Base-by-base conservation (phyloP, 1,284 basidiomycete species). In the Puccinia polysora region DNA sequence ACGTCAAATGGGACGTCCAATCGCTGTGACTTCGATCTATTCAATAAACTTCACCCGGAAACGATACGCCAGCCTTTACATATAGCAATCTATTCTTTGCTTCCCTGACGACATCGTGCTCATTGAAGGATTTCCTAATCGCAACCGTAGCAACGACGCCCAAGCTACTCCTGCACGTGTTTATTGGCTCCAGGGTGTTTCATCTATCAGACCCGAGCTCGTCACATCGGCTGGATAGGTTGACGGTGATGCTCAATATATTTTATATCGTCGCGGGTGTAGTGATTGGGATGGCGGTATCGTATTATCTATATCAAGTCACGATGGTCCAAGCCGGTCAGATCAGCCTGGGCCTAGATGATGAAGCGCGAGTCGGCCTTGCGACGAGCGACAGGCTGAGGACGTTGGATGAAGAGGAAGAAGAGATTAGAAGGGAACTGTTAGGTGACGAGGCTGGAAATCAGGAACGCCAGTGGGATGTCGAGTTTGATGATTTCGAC, bases 401-500 rank as follows among this genome's bases (percentile, higher is more conserved):
- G 10, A 65, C 64, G 25, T 30, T 65, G 6, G 64, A 65, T 55
- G 64, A 65, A 28, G 64, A 70, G 40, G 68, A 70, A 23, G 68
- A 70, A n/a, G 40, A 62, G 28, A 58, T 58, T 15, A 15, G 68
- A 23, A 45, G 55, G 25, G 40, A 59, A 50, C 45, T 70, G 4
- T 38, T 52, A 20, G 55, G 55, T 45, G 58, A 25, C 7, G 68
- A 70, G 8, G 30, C 58, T n/a, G 47, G 25, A 4, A 32, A 62
- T 30, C 55, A 28, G 18, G 49, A 52, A 55, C 65, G 43, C 18
- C 65, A 69, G 25, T 70, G 68, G 68, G 56, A 70, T 25, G 68
- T 62, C n/a, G 68, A 70, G 40, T 70, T 70, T 53, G 68, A 70
- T 25, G 68, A 70, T 20, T 69, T 69, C 36, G 47, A 63, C 49